Base-by-base conservation (phyloP, 345 rosid genomes). In the Eutrema heterophyllum region DNA sequence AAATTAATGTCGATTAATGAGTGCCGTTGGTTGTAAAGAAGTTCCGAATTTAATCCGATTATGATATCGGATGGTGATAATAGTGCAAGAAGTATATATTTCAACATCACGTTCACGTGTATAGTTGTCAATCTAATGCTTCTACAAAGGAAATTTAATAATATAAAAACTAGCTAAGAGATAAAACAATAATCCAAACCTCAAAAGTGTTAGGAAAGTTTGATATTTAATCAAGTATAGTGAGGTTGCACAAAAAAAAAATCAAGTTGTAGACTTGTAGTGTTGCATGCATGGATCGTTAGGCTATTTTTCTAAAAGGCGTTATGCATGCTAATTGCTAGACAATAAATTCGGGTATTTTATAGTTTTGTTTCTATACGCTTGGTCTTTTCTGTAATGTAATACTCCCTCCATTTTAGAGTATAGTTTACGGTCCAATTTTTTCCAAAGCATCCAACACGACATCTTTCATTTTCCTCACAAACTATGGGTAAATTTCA, bases 11-110 rank as follows among this genome's bases (percentile, higher is more conserved):
- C 70, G 64, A 52, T 61, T 68, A 68, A 68, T 54, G 64, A 52
- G 64, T 33, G 51, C 74, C 79, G 13, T 75, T 53, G 70, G 70
- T 68, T 68, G 48, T 62, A 62, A 56, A 68, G 51, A 62, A 68
- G 64, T 24, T 61, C 2, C 59, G 79, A 76, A 76, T 76, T 52
- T 36, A 69, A 69, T 75, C 70, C 9, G 70, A 75, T 61, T 49
- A 61, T 35, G 69, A 61, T 38, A 53, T 61, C 58, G 70, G 68
- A 41, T 58, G 73, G 79, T 68, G 69, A 60, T 68, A 11, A 26
- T 50, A 21, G 6, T 68, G 53, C 55, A 41, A 50, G 35, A 67
- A 66, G 67, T 50, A 40, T 73, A 55, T 48, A 29, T 74, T 57
- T 57, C 72, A 40, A 29, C 43, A 40, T 67, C 78, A 67, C 35